Base-by-base conservation (phyloP, 495 filamentous ascomycete species). In the Xylaria bambusicola region DNA sequence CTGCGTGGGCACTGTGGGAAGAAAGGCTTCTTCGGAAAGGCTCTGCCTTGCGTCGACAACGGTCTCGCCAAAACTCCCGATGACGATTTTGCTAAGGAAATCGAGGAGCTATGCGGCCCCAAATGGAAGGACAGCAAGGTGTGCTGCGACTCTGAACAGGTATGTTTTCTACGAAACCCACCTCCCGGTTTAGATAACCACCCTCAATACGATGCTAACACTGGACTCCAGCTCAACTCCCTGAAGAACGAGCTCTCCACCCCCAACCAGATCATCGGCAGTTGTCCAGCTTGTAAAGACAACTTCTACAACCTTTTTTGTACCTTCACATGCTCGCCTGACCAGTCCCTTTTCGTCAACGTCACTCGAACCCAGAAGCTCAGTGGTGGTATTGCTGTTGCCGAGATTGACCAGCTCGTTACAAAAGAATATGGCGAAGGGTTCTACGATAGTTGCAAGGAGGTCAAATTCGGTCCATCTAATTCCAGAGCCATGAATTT, bases 301-400 rank as follows among this genome's bases (percentile, higher is more conserved):
- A 98, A 98, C 76, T 98, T 98, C 75, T 97, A 89, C 81, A 92
- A 98, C 77, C 83, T 95, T 44, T 98, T 98, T 68, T 98, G 94
- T 76, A 92, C 91, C 4, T 96, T 98, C 63, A 97, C 92, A 18
- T 98, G 94, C 77, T 98, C 95, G 9, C 93, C 95, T 8, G 88
- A 98, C 68, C 94, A 98, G 72, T 96, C 91, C 4, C 80, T 97
- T 1, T 98, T 98, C 66, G 77, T 98, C 68, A 98, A 98, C 68
- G 88, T 98, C 41, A 97, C 94, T 6, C 75, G 87, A 50, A 89
- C 88, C 1, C 74, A 85, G 62, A 74, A 81, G 60, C 80, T 83
- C 44, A 86, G 80, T 35, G 83, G 83, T 4, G 95, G 95, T 69
- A 75, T 73, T 31, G 75, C 91, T 21, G 92, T 97, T 41, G 92